Percentiles rank a stretch among this genome's conserved stretches.
Conservation (phyloP, 345 rosid species). For the Arabis hirsuta region DNA sequence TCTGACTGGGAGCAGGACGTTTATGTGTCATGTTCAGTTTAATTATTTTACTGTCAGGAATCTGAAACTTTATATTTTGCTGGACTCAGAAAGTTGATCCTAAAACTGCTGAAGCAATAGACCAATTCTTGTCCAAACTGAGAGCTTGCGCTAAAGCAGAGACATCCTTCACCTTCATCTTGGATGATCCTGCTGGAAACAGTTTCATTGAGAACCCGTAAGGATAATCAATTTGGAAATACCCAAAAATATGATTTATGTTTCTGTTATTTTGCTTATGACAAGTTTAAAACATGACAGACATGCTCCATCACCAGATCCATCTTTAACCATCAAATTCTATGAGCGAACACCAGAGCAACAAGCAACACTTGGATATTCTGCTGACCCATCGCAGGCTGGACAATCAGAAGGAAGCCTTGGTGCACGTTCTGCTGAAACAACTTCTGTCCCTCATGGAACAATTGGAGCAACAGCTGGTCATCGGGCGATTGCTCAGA, state of each 20-base stretch:
- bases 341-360: constrained; percentile 90
- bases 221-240: constrained; percentile 38
- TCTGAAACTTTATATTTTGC: constrained; percentile 23
- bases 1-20: neutral
- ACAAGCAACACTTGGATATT: constrained; percentile 77
- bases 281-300: constrained; percentile 47
- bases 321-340: constrained; percentile 68
- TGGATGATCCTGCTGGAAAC: constrained; percentile 96
- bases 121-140: constrained; percentile 74
- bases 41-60: neutral
- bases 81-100: constrained; percentile 77
- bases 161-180: constrained; percentile 68
- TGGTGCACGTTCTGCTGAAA: constrained; percentile 43
- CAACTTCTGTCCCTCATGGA: constrained; percentile 62
- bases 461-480: constrained; percentile 83
- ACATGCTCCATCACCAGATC: constrained; percentile 87
- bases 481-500: constrained; percentile 89
- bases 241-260: neutral
- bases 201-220: constrained; percentile 97
- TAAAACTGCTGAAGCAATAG: constrained; percentile 88
- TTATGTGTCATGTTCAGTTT: neutral
- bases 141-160: constrained; percentile 78
- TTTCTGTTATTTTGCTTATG: constrained; percentile 11
- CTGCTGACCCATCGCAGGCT: constrained; percentile 56
- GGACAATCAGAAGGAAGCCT: constrained; percentile 46